These are phyloP conservation scores for Melocanna baccifera DNA, from an alignment of 176 grass and related monocot genomes.

Conservation along the genomic window DNA sequence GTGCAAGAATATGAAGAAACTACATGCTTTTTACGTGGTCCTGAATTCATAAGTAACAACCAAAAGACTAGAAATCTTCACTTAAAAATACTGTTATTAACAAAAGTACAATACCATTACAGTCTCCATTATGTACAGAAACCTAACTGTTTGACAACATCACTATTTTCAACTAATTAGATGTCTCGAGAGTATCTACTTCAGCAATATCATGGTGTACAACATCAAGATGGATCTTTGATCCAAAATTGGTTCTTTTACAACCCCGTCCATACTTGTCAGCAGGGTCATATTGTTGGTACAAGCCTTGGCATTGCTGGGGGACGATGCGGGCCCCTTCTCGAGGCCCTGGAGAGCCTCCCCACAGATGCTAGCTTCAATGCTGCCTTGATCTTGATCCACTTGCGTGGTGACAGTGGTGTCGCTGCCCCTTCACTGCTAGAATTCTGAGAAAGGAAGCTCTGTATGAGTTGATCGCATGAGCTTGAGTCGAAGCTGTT, in stretches of 20 bases:
- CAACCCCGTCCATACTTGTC: background rate
- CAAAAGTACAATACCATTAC: background rate
- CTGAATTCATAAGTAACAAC: background rate
- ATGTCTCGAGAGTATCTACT: background rate
- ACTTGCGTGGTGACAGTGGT: conserved; percentile 48
- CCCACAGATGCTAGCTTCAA: conserved; percentile 41
- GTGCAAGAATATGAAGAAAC: conserved; percentile 4
- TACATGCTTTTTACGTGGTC: background rate
- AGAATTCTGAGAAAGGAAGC: conserved; percentile 25
- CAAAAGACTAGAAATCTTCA: background rate
- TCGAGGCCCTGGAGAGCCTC: conserved; percentile 30
- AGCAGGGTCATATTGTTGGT: conserved; percentile 30
- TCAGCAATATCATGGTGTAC: background rate
- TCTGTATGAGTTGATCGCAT: conserved; percentile 31
- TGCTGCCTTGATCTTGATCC: conserved; percentile 46
- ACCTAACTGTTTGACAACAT: background rate
- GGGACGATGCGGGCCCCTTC: background rate
- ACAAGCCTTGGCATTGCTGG: conserved; percentile 40
- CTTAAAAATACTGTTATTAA: background rate
- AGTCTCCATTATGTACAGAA: background rate
- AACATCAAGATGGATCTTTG: conserved; percentile 23
- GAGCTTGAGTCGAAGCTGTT: conserved; percentile 45
- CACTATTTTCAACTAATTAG: conserved; percentile 10
- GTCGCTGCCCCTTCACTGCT: background rate
- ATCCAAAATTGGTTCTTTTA: background rate